Percentiles rank a stretch among this genome's conserved stretches.
Conservation (phyloP, 139 green algal species). For the Coelastrella sp. region DNA sequence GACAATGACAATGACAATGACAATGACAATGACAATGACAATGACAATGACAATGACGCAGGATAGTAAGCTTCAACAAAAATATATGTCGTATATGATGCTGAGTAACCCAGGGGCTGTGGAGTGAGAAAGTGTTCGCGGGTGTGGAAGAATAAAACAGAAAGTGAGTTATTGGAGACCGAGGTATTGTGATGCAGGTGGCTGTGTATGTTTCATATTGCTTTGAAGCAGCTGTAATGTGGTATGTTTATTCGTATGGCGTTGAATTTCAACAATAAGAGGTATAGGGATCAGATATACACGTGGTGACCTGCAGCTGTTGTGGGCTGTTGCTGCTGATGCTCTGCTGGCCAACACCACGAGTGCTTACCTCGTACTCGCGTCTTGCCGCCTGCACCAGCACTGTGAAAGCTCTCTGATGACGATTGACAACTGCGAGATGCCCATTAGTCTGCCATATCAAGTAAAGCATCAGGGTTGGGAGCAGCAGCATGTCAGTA, state of each 20-base stretch:
- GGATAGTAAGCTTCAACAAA: neutral
- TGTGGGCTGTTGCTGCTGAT: neutral
- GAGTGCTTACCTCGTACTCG: constrained; percentile 28
- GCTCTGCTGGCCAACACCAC: neutral
- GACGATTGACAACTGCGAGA: neutral
- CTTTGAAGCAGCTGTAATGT: too few species aligned
- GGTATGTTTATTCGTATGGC: too few species aligned
- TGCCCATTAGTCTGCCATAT: too few species aligned
- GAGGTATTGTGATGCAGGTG: too few species aligned
- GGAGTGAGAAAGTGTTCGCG: too few species aligned
- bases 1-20: neutral
- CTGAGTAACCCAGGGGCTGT: neutral
- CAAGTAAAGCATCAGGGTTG: neutral
- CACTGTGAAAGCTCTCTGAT: neutral
- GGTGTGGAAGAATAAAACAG: neutral
- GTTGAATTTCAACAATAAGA: neutral
- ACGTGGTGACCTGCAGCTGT: neutral
- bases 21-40: neutral
- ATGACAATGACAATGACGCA: neutral
- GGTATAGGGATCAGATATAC: neutral
- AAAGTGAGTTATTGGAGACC: too few species aligned
- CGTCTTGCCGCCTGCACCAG: constrained; percentile 28
- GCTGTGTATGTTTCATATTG: too few species aligned
- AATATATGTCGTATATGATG: neutral
- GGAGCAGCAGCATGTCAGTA: neutral